Base-by-base conservation (phyloP, 495 filamentous ascomycete genomes). In the Xeromyces bisporus region DNA sequence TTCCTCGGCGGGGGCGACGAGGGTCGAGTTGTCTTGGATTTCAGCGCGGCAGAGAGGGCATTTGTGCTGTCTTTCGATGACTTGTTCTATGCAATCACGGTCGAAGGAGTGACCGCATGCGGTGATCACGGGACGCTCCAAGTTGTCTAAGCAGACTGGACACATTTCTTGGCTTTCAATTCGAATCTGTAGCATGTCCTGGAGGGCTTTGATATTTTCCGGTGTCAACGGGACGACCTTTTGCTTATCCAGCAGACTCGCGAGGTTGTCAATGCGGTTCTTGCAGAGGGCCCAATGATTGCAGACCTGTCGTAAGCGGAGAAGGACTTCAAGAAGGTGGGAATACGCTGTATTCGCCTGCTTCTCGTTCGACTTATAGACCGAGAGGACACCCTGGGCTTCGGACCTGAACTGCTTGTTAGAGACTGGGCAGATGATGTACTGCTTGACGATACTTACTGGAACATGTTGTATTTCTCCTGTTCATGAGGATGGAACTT, bases 11-110 rank as follows among this genome's bases (percentile, higher is more conserved):
- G 84, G 79, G 10, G 71, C 62, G 11, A 92, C 85, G 0, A 84
- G 60, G 2, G 56, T 56, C 8, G 69, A 59, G 3, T 41, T 53
- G 23, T 73, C 67, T 2, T 58, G 45, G 13, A 92, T 69, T 7
- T 73, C 64, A 7, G 78, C 72, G 13, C 86, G 80, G 48, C 86
- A 94, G 66, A 93, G 76, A 5, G 86, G 86, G 37, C 86, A 93
- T 51, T 79, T 82, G 26, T 77, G 66, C 44, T 91, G 80, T 12
- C 71, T 64, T 28, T 81, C 71, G 33, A 94, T 78, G 18, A 83
- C 81, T 33, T 69, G 69, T 34, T 75, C 63, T 37, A 93, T 85
- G 46, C 86, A 93, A 14, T 59, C 56, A 15, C 58, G 57, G 35
- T 80, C 80, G 50, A 82, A 94, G 6, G 76, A 57, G 50, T 94